Evolutionary conservation across 2,329 filamentous ascomycete genomes (phyloP), one percentile per base, ranked within the genome.

Genomic region (Fusarium bulbicola): DNA sequence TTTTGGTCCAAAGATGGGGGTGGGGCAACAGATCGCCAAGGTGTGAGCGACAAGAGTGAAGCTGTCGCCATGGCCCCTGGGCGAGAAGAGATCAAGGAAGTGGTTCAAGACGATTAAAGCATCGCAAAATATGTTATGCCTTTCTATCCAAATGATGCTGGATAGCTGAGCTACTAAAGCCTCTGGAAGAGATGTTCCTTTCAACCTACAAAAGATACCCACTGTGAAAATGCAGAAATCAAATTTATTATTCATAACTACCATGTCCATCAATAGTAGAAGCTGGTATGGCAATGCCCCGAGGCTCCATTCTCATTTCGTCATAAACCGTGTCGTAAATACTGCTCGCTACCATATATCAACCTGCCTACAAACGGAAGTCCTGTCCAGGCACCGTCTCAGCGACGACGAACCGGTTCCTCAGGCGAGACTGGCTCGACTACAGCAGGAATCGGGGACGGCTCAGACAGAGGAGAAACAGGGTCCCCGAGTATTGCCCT

Each of bases 1-100:
- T 96, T 93, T 83, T 97, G 90, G 91, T 87, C 91, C 81, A 90
- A 93, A 79, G 93, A 94, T 72, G 88, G 87, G 30, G 86, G 85
- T 14, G 85, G 84, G 68, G 84, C 85, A 14, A 83, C 86, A 52
- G 86, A 86, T 65, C 82, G 83, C 49, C 83, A 83, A 15, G 85
- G 79, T 18, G 82, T 82, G 20, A 85, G 83, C 53, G 84, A 82
- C 37, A 86, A 86, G 78, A 84, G 82, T 59, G 81, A 84, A 40
- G 83, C 82, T 24, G 82, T 82, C 1, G 83, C 82, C 34, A 82
- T 83, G 78, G 84, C 80, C 43, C 83, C 83, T 14, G 86, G 82
- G 21, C 83, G 83, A 64, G 89, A 87, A 74, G 89, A 91, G 80
- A 91, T 91, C 63, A 91, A 91, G 79, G 90, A 92, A 80, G 79